phyloP scores from a whole-genome alignment of 176 grass and related monocot species.

The Neostapfia colusana region DNA sequence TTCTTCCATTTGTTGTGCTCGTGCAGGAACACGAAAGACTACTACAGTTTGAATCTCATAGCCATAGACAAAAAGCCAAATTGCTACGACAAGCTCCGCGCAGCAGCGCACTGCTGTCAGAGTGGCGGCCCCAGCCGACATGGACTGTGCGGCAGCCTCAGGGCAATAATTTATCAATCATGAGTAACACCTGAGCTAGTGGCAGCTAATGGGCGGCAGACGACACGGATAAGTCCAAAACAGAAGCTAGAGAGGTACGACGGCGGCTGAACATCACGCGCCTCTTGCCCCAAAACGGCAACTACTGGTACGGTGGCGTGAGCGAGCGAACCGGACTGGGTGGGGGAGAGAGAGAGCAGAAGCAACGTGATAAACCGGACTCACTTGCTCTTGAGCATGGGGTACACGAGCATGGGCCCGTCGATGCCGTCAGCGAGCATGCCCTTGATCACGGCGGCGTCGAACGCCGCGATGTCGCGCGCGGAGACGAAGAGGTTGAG shows the following conservation, averaged over 20 bases:
- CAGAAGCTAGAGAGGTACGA: constrained; percentile 19
- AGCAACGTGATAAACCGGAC: neutral
- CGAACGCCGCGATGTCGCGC: constrained; percentile 60
- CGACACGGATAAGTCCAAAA: constrained; percentile 39
- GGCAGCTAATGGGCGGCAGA: constrained; percentile 14
- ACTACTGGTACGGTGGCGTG: neutral
- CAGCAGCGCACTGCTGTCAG: neutral
- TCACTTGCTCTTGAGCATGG: constrained; percentile 82
- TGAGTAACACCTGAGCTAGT: constrained; percentile 30
- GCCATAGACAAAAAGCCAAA: neutral
- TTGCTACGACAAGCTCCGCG: neutral
- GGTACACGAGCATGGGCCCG: constrained; percentile 96
- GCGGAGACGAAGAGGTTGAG: constrained; percentile 86
- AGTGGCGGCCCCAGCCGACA: neutral
- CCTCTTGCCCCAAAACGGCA: neutral
- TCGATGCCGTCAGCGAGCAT: constrained; percentile 74
- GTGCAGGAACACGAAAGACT: too few species aligned
- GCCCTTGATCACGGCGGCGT: constrained; percentile 55
- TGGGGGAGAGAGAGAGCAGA: neutral
- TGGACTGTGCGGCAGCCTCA: neutral
- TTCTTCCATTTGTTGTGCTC: too few species aligned
- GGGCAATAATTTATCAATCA: constrained; percentile 30
- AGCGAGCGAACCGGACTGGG: neutral
- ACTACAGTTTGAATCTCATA: neutral
- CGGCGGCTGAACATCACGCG: neutral